Evolutionary conservation across 2,329 filamentous ascomycete species (phyloP).

Genomic region (Colletotrichum lini): DNA sequence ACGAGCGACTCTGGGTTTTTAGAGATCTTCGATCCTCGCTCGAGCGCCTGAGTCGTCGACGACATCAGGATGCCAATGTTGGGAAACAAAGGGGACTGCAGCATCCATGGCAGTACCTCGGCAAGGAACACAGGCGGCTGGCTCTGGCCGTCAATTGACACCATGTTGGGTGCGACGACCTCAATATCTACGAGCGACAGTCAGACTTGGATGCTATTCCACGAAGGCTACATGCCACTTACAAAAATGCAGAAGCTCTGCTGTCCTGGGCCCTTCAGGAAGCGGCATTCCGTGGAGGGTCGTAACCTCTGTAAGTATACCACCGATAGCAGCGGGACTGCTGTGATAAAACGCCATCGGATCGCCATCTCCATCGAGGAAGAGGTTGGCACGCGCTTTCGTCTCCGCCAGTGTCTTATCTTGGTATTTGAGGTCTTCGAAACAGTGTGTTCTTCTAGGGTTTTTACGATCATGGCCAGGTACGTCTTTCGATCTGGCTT

Average conservation of each 20-base stretch:
- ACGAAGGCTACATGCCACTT: constrained; percentile 29
- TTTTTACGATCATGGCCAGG: background rate
- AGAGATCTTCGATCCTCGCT: constrained; percentile 42
- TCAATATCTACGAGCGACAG: constrained; percentile 42
- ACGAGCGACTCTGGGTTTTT: constrained; percentile 47
- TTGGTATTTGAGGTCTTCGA: background rate
- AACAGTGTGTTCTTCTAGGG: background rate
- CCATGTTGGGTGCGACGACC: constrained; percentile 50
- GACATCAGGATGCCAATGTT: constrained; percentile 50
- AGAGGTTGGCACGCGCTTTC: constrained; percentile 27
- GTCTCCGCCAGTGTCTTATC: background rate
- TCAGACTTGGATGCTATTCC: background rate
- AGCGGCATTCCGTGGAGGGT: constrained; percentile 56
- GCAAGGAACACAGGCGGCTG: constrained; percentile 45
- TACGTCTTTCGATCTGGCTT: background rate
- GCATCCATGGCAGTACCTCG: constrained; percentile 49
- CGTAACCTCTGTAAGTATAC: constrained; percentile 46
- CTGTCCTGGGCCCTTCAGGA: constrained; percentile 44
- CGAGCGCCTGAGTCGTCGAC: constrained; percentile 48
- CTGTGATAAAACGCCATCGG: constrained; percentile 42
- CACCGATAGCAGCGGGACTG: constrained; percentile 42
- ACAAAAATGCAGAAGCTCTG: constrained; percentile 49
- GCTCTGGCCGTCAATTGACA: constrained; percentile 49
- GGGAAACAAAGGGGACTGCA: constrained; percentile 50
- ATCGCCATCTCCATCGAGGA: constrained; percentile 45